A percentile compares a stretch with the other conserved stretches of the same genome.
Conservation (phyloP, 1,284 basidiomycete species). For the Cystobasidium sp. region DNA sequence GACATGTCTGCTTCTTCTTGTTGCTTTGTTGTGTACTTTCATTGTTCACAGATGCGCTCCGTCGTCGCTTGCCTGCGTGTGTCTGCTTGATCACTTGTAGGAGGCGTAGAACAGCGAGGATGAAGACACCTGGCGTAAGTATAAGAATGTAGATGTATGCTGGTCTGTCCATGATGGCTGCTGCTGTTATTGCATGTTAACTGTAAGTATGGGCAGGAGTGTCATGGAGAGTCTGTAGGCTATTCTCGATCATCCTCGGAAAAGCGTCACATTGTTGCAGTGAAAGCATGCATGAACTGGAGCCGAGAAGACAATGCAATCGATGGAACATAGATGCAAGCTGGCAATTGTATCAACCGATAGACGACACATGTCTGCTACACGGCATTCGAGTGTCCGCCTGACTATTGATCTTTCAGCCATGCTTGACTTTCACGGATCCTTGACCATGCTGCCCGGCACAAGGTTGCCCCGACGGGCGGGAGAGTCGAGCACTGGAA, state of each 20-base stretch:
- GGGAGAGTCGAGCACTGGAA: background rate
- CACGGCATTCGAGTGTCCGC: background rate
- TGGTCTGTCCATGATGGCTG: background rate
- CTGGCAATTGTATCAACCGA: too few species aligned
- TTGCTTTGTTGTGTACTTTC: background rate
- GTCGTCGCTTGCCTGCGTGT: constrained; percentile 19
- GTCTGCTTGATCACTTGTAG: constrained; percentile 33
- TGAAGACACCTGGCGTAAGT: background rate
- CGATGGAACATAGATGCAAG: background rate
- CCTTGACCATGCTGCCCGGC: background rate
- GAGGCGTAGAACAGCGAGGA: constrained; percentile 12
- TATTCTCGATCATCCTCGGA: constrained; percentile 5
- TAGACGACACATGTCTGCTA: background rate
- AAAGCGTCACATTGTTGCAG: background rate
- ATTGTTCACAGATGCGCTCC: background rate
- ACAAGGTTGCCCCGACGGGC: constrained; percentile 13
- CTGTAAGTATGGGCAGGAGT: background rate
- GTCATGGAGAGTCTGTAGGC: background rate
- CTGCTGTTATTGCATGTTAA: constrained; percentile 6
- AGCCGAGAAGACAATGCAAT: background rate
- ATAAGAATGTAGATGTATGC: constrained; percentile 12
- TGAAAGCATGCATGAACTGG: background rate
- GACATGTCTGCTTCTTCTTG: constrained; percentile 7
- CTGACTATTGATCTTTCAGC: background rate
- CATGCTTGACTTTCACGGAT: background rate